Evolutionary conservation across 169 alveolate genomes (phyloP).

Genomic region (Neospora caninum): DNA sequence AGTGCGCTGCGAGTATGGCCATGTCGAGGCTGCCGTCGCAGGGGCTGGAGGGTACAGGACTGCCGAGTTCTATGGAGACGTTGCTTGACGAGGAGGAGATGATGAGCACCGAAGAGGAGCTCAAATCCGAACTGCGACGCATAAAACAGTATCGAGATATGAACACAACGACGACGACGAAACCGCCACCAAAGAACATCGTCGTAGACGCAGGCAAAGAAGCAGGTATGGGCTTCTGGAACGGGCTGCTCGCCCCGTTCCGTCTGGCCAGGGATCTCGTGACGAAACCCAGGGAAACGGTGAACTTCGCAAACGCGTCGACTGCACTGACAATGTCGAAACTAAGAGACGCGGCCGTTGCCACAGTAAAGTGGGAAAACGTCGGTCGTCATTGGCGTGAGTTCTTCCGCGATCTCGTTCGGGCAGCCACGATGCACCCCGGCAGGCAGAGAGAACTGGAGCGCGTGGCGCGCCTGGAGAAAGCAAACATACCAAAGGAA

Average conservation of each 20-base stretch:
- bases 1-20: neutral
- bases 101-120: neutral
- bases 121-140: neutral
- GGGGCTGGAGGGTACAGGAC: neutral
- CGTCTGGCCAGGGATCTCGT: neutral
- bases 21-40: neutral
- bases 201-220: constrained; percentile 5
- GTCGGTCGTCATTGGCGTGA: neutral
- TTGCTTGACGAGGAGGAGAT: neutral
- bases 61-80: neutral
- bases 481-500: neutral
- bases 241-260: neutral
- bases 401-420: neutral
- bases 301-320: neutral
- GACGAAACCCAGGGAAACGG: neutral
- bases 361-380: neutral
- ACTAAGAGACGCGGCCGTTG: neutral
- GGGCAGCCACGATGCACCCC: constrained; percentile 8
- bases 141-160: neutral
- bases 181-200: constrained; percentile 2
- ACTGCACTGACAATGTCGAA: neutral
- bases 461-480: neutral
- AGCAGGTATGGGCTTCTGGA: neutral
- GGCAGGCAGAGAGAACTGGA: neutral
- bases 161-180: constrained; percentile 22